phyloP scores from a whole-genome alignment of 176 grass and related monocot genomes.

The Triticum dicoccoides region DNA sequence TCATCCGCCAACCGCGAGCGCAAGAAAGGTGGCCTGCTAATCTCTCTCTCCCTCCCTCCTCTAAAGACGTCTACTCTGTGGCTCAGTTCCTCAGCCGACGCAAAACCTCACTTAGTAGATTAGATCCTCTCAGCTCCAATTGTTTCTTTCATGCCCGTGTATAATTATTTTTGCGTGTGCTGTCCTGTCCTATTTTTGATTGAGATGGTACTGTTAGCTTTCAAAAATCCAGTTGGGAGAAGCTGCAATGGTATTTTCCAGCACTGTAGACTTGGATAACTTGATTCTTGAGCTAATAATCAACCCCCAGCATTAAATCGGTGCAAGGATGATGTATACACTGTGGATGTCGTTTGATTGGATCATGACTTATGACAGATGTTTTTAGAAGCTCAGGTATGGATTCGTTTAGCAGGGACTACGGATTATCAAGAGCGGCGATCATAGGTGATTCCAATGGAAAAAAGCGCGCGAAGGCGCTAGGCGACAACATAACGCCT shows the following conservation, averaged over 20 bases:
- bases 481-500: not conserved
- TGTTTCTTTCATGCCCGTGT: not conserved
- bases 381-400: not conserved
- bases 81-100: not conserved
- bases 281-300: conserved; percentile 10
- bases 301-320: not conserved
- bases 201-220: not conserved
- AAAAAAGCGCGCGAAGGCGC: not conserved
- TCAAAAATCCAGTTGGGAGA: not conserved
- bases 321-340: conserved; percentile 14
- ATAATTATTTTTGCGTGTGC: not conserved
- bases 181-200: not conserved
- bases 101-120: not conserved
- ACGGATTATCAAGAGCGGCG: not conserved
- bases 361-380: not conserved
- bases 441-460: not conserved
- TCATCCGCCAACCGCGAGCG: conserved; percentile 91
- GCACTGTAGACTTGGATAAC: conserved; percentile 2
- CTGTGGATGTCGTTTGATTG: not conserved
- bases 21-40: conserved; percentile 71
- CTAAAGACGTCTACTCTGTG: not conserved
- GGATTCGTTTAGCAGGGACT: not conserved
- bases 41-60: not conserved
- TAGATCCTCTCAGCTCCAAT: conserved; percentile 23
- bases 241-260: conserved; percentile 16